Percentiles rank a stretch among this genome's conserved stretches.
phyloP scores from a whole-genome alignment of 169 alveolate species.

The Plasmodium fragile region DNA sequence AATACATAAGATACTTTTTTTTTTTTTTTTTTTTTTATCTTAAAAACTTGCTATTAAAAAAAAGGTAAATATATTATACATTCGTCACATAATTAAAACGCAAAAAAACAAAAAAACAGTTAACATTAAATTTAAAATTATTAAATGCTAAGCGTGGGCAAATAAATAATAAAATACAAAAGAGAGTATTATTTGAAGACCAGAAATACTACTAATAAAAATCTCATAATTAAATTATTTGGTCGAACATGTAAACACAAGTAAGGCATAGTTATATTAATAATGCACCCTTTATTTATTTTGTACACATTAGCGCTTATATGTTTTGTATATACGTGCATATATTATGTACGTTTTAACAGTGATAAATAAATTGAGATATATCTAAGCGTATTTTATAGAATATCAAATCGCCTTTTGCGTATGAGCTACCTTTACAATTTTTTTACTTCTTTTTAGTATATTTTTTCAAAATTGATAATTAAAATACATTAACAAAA shows the following conservation, averaged over 20 bases:
- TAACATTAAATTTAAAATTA: neutral
- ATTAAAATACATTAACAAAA: neutral
- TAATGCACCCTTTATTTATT: neutral
- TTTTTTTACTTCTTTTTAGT: neutral
- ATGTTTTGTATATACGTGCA: neutral
- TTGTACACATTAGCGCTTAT: neutral
- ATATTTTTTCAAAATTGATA: neutral
- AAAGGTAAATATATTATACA: neutral
- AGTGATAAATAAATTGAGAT: neutral
- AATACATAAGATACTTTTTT: neutral
- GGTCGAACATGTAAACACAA: neutral
- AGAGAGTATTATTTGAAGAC: neutral
- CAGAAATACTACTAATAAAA: neutral
- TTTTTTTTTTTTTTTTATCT: neutral
- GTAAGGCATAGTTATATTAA: neutral
- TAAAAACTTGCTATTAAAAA: constrained; percentile 1
- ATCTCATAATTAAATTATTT: neutral
- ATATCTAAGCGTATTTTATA: neutral
- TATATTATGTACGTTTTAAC: neutral
- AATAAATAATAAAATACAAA: neutral
- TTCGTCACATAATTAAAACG: neutral
- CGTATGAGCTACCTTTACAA: neutral
- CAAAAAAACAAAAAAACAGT: neutral
- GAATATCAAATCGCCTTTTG: neutral
- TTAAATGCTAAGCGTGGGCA: neutral